phyloP scores from a whole-genome alignment of 371 early-diverging fungal genomes.

The Mortierella sp. region DNA sequence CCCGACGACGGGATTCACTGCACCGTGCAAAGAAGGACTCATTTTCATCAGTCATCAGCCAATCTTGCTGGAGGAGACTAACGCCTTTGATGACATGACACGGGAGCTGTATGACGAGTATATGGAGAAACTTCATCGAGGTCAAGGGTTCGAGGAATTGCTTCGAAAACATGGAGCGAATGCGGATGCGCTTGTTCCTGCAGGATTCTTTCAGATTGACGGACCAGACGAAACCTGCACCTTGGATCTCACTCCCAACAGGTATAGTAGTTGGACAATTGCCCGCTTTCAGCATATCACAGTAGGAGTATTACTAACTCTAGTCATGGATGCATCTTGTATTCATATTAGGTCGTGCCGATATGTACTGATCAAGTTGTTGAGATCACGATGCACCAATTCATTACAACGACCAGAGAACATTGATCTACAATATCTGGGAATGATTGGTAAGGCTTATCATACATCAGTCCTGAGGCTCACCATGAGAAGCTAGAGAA shows the following conservation, averaged over 20 bases:
- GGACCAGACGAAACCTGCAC: slow-evolving; percentile 40
- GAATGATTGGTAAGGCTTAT: slow-evolving; percentile 28
- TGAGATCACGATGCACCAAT: slow-evolving; percentile 42
- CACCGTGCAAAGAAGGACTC: slow-evolving; percentile 50
- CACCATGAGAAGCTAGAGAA: neutral
- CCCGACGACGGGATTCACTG: slow-evolving; percentile 47
- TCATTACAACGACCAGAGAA: slow-evolving; percentile 43
- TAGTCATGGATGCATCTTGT: too few relatives aligned
- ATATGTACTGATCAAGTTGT: slow-evolving; percentile 44
- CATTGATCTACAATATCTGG: slow-evolving; percentile 52
- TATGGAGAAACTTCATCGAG: slow-evolving; percentile 15
- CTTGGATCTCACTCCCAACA: slow-evolving; percentile 35
- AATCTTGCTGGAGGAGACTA: slow-evolving; percentile 35
- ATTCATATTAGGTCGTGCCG: slow-evolving; percentile 50
- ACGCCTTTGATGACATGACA: slow-evolving; percentile 46
- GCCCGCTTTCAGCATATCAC: too few relatives aligned
- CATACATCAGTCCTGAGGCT: neutral
- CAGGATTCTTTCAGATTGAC: slow-evolving; percentile 40
- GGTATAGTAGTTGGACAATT: slow-evolving; percentile 4
- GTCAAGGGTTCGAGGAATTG: slow-evolving; percentile 7
- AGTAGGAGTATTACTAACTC: too few relatives aligned
- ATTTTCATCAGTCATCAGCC: slow-evolving; percentile 53
- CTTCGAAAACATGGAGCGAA: slow-evolving; percentile 17
- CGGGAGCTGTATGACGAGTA: slow-evolving; percentile 37
- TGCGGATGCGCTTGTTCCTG: slow-evolving; percentile 36